These are phyloP conservation scores for Brassica balearica DNA, from an alignment of 441 rosid genomes.

Conservation along the genomic window DNA sequence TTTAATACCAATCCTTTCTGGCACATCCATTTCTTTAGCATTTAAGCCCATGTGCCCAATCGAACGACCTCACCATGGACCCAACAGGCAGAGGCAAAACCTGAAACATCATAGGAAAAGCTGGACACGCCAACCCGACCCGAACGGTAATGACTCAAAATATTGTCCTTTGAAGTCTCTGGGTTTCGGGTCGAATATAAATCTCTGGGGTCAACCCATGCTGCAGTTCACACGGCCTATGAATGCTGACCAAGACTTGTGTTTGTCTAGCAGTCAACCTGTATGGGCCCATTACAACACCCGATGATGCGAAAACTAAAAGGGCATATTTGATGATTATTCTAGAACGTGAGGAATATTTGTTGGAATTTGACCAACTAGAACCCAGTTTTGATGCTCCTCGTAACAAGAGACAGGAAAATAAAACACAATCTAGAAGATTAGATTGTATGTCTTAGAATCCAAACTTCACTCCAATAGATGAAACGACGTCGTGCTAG, in stretches of 20 bases:
- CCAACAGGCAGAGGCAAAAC: too few relatives aligned
- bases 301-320: not conserved
- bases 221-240: conserved; percentile 58
- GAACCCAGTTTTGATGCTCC: not conserved
- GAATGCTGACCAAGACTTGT: conserved; percentile 48
- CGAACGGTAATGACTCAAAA: conserved; percentile 35
- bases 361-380: not conserved
- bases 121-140: conserved; percentile 19
- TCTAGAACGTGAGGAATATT: not conserved
- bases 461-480: not conserved
- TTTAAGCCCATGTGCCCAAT: too few relatives aligned
- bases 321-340: conserved; percentile 2
- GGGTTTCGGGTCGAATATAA: conserved; percentile 40
- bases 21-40: too few relatives aligned
- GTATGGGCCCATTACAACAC: not conserved
- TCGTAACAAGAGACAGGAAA: not conserved
- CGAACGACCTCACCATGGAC: too few relatives aligned
- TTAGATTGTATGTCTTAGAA: not conserved
- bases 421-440: not conserved
- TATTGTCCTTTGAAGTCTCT: conserved; percentile 59
- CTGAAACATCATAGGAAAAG: too few relatives aligned
- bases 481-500: not conserved
- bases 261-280: conserved; percentile 39
- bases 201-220: conserved; percentile 63
- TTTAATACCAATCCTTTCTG: too few relatives aligned